phyloP scores from a whole-genome alignment of 495 filamentous ascomycete species.

The Penicillium argentinense region DNA sequence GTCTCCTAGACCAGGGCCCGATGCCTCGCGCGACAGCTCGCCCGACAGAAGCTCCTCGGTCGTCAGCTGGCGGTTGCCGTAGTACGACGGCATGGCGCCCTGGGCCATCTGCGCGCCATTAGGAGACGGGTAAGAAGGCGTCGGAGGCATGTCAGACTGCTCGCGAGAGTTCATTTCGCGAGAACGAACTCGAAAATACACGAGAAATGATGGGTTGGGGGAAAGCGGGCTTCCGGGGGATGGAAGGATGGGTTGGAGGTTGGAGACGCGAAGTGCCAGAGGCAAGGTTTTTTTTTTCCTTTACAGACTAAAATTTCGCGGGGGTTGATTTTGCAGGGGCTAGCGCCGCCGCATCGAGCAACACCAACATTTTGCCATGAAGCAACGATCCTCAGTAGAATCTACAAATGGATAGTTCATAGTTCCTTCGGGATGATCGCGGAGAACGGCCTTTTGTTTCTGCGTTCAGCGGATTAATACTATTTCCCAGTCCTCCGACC shows the following conservation, averaged over 20 bases:
- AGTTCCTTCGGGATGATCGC: slow-evolving; percentile 40
- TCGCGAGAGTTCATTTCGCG: slow-evolving; percentile 46
- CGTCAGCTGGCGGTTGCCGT: slow-evolving; percentile 47
- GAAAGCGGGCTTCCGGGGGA: slow-evolving; percentile 29
- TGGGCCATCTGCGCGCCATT: slow-evolving; percentile 50
- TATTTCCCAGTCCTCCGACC: slow-evolving; percentile 43
- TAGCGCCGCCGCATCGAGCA: slow-evolving; percentile 41
- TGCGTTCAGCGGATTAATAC: slow-evolving; percentile 53
- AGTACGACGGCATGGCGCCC: slow-evolving; percentile 47
- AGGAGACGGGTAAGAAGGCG: slow-evolving; percentile 49
- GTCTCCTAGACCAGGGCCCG: slow-evolving; percentile 42
- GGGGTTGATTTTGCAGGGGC: slow-evolving; percentile 40
- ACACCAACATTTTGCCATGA: slow-evolving; percentile 32
- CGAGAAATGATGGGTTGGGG: slow-evolving; percentile 13
- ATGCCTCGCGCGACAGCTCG: slow-evolving; percentile 47
- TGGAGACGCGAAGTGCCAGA: slow-evolving; percentile 35
- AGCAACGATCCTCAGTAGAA: too few species aligned
- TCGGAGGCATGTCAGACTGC: slow-evolving; percentile 49
- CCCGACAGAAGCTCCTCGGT: slow-evolving; percentile 47
- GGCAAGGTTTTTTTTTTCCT: slow-evolving; percentile 36
- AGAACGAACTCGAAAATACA: slow-evolving; percentile 10
- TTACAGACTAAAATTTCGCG: slow-evolving; percentile 43
- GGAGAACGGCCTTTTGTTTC: slow-evolving; percentile 51
- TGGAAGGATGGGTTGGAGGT: slow-evolving; percentile 31
- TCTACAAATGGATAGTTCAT: slow-evolving; percentile 18